Evolutionary conservation across 1,284 basidiomycete species (phyloP).

Genomic region (Sporisorium sorghi): DNA sequence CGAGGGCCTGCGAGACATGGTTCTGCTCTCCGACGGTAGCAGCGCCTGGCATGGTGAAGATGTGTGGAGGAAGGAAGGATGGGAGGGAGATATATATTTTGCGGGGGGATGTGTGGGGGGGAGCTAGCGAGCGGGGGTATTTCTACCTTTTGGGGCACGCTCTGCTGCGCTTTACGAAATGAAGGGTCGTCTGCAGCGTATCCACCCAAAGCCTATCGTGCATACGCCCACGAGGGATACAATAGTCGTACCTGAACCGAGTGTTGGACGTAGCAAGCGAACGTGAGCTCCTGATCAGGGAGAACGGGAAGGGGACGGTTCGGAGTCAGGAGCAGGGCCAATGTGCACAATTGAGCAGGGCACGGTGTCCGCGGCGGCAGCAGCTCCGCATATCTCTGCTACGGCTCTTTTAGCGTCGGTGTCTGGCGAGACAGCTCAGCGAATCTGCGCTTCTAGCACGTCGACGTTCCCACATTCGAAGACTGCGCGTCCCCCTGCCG

Average conservation of each 20-base stretch:
- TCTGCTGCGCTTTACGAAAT: background rate
- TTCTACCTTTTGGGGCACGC: constrained; percentile 5
- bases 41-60: constrained; percentile 15
- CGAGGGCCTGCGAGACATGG: constrained; percentile 37
- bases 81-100: background rate
- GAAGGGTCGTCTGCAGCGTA: constrained; percentile 3
- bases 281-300: constrained; percentile 5
- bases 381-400: background rate
- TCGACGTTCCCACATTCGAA: no score
- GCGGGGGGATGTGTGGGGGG: constrained; percentile 1
- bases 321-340: background rate
- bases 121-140: constrained; percentile 3
- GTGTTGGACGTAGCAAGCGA: background rate
- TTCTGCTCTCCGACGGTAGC: constrained; percentile 9
- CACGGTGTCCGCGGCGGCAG: background rate
- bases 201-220: background rate
- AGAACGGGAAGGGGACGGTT: background rate
- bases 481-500: no score
- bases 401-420: background rate
- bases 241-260: constrained; percentile 3
- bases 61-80: background rate
- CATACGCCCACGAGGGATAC: background rate
- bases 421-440: constrained; percentile 4
- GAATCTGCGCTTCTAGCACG: no score
- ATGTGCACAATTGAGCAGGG: background rate